These are phyloP conservation scores for Chalciporus chontae DNA, from an alignment of 768 basidiomycete genomes.

Conservation along the genomic window DNA sequence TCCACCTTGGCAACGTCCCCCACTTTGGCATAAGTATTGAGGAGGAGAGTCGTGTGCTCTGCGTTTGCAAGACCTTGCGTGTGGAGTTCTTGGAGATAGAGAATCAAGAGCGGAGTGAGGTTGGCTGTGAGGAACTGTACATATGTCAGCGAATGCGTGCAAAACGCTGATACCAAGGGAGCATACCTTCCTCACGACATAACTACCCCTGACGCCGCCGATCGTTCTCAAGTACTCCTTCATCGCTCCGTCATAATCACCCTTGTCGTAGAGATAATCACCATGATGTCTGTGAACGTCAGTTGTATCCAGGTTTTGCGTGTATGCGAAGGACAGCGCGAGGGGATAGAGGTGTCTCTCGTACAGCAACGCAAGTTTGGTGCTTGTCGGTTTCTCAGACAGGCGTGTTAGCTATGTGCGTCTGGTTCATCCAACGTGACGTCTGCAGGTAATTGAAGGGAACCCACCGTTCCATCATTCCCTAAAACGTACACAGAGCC, in stretches of 20 bases:
- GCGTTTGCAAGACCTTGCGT: constrained; percentile 86
- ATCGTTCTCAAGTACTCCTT: constrained; percentile 89
- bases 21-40: constrained; percentile 97
- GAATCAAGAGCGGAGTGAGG: constrained; percentile 90
- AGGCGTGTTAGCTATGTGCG: constrained; percentile 55
- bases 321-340: constrained; percentile 80
- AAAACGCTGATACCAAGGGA: not conserved
- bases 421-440: not conserved
- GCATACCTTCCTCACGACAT: constrained; percentile 91
- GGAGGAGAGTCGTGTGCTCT: constrained; percentile 92
- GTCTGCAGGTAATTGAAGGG: not conserved
- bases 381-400: constrained; percentile 74
- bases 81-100: constrained; percentile 95
- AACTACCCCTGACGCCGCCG: constrained; percentile 85
- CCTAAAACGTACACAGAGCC: constrained; percentile 75
- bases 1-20: constrained; percentile 88
- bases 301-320: constrained; percentile 76
- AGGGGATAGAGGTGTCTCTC: constrained; percentile 72
- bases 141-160: constrained; percentile 4
- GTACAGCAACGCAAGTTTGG: constrained; percentile 86
- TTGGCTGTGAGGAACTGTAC: constrained; percentile 92
- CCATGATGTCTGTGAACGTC: constrained; percentile 91
- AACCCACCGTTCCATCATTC: constrained; percentile 69
- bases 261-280: constrained; percentile 86
- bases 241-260: constrained; percentile 93